Evolutionary conservation across 2,329 filamentous ascomycete species (phyloP).

Genomic region (Cytospora paraplurivora): DNA sequence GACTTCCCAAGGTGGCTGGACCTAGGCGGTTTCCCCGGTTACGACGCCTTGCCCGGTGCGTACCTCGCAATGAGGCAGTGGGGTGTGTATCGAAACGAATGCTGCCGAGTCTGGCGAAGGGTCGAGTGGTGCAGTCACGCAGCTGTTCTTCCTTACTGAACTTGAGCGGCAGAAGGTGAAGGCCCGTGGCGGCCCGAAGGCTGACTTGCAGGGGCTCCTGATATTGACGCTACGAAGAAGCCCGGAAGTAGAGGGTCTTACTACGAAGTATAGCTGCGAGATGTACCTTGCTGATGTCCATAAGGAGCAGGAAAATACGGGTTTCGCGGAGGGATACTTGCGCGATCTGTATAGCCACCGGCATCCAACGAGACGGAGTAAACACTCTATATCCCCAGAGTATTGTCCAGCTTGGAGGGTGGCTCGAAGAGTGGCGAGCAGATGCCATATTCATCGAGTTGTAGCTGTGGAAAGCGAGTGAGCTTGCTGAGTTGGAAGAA

Average conservation of each 20-base stretch:
- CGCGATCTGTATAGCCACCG: conserved; percentile 14
- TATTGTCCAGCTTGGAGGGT: conserved; percentile 14
- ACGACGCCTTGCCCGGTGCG: conserved; percentile 13
- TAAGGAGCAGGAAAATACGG: conserved; percentile 5
- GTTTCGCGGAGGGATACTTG: conserved; percentile 16
- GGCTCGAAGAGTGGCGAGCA: conserved; percentile 23
- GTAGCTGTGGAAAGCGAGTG: background rate
- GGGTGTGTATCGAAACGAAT: conserved; percentile 3
- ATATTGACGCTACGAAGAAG: conserved; percentile 11
- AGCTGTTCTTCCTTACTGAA: conserved; percentile 23
- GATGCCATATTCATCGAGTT: conserved; percentile 13
- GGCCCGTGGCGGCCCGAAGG: conserved; percentile 5
- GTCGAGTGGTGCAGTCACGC: background rate
- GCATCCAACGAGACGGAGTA: background rate
- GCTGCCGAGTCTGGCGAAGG: background rate
- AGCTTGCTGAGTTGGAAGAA: background rate
- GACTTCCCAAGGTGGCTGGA: conserved; percentile 19
- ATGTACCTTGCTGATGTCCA: conserved; percentile 20
- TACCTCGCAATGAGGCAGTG: conserved; percentile 9
- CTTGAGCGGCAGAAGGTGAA: conserved; percentile 25
- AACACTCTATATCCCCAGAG: background rate
- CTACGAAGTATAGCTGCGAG: conserved; percentile 14
- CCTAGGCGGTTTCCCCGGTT: conserved; percentile 19
- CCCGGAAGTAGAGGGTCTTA: background rate
- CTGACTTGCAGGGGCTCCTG: conserved; percentile 11